phyloP scores from a whole-genome alignment of 331 rosid genomes.

The Malus hybrid region DNA sequence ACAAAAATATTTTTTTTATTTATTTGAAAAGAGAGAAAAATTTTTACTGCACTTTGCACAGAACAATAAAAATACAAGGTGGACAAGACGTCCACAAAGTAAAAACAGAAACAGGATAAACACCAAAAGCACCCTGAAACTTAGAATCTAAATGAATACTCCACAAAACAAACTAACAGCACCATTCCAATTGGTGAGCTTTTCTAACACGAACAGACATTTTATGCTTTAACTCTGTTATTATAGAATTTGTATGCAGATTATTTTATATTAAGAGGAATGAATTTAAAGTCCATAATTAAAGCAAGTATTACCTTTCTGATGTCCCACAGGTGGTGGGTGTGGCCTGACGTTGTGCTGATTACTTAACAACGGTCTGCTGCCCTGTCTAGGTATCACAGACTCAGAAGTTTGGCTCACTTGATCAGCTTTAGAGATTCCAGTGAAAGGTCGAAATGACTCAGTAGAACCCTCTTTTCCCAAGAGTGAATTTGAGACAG shows the following conservation, averaged over 20 bases:
- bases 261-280: background rate
- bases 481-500: constrained; percentile 37
- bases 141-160: too few relatives aligned
- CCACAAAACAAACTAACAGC: too few relatives aligned
- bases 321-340: constrained; percentile 72
- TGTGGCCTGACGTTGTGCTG: constrained; percentile 53
- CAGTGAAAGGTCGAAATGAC: constrained; percentile 44
- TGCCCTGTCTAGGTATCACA: constrained; percentile 39
- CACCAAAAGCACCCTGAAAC: too few relatives aligned
- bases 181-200: background rate
- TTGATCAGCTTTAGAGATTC: constrained; percentile 51
- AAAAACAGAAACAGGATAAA: too few relatives aligned
- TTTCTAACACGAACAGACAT: background rate
- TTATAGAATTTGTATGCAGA: background rate
- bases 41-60: too few relatives aligned
- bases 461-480: constrained; percentile 58
- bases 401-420: constrained; percentile 49
- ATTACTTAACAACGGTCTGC: constrained; percentile 46
- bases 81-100: too few relatives aligned
- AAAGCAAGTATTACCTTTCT: constrained; percentile 54
- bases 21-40: too few relatives aligned
- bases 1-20: background rate
- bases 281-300: background rate
- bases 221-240: background rate
- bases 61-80: too few relatives aligned